Evolutionary conservation across 2,329 filamentous ascomycete genomes (phyloP).

Genomic region (Neocatenulostroma microsporum): DNA sequence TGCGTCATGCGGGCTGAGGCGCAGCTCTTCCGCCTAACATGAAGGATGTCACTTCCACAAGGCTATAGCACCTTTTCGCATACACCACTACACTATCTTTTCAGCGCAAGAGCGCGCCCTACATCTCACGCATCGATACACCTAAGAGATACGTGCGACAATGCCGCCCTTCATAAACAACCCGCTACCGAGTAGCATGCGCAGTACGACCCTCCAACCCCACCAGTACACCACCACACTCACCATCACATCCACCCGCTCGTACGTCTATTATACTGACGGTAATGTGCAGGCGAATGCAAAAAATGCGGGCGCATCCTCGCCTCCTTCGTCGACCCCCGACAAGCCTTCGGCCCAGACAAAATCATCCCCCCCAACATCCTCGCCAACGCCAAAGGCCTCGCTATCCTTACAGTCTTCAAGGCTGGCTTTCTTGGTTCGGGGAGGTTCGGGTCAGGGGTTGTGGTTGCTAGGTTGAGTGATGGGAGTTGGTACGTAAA

Average conservation of each 20-base stretch:
- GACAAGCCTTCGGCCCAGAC: conserved; percentile 88
- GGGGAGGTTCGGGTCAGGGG: conserved; percentile 70
- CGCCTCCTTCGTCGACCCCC: conserved; percentile 86
- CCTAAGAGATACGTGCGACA: too few species aligned
- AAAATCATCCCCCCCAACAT: conserved; percentile 92
- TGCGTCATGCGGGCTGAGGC: too few species aligned
- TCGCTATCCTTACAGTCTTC: conserved; percentile 77
- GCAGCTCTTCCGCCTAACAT: too few species aligned
- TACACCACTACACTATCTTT: too few species aligned
- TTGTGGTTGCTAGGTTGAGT: conserved; percentile 70
- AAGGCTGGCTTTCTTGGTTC: conserved; percentile 82
- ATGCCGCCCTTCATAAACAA: conserved; percentile 48
- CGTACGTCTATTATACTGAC: conserved; percentile 4
- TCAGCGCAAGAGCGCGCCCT: too few species aligned
- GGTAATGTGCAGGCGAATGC: conserved; percentile 66
- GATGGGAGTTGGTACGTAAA: conserved; percentile 58
- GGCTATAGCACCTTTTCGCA: too few species aligned
- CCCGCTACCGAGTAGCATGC: conserved; percentile 47
- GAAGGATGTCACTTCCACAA: too few species aligned
- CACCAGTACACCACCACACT: neutral
- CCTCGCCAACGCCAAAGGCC: conserved; percentile 84
- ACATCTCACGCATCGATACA: too few species aligned
- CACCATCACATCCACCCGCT: neutral
- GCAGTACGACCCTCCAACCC: conserved; percentile 35
- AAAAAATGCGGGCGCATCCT: conserved; percentile 96